phyloP scores from a whole-genome alignment of 257 asterid species.

The Solanum microdontum region DNA sequence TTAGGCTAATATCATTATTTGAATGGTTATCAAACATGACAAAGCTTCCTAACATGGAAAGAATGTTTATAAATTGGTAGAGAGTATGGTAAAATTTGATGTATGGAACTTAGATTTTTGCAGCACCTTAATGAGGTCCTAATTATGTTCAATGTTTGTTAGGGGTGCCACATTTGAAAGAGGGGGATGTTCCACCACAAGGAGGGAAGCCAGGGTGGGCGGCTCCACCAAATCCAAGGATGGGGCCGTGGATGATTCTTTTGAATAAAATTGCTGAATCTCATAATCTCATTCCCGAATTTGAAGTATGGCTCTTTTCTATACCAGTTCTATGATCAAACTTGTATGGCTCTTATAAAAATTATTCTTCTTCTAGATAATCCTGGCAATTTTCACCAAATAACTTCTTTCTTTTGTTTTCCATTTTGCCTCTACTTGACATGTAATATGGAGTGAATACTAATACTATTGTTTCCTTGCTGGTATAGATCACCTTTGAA shows the following conservation, averaged over 20 bases:
- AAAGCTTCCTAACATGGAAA: background rate
- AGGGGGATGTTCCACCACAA: slow-evolving; percentile 75
- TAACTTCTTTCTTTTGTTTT: background rate
- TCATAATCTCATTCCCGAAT: slow-evolving; percentile 76
- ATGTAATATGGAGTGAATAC: background rate
- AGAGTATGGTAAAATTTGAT: background rate
- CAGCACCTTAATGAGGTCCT: background rate
- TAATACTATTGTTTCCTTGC: slow-evolving; percentile 1
- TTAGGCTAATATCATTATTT: background rate
- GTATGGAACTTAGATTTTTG: background rate
- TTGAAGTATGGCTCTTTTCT: slow-evolving; percentile 44
- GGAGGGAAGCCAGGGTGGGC: slow-evolving; percentile 96
- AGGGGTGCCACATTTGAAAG: slow-evolving; percentile 89
- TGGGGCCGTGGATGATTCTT: slow-evolving; percentile 74
- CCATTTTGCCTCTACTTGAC: background rate
- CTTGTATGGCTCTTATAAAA: background rate
- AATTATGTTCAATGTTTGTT: slow-evolving; percentile 1
- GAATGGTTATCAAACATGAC: background rate
- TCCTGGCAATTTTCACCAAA: background rate
- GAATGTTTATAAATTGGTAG: background rate
- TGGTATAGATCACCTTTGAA: slow-evolving; percentile 64
- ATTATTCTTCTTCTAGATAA: background rate
- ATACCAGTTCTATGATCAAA: background rate
- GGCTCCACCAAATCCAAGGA: slow-evolving; percentile 85
- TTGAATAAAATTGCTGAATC: slow-evolving; percentile 72